Evolutionary conservation across 768 basidiomycete species (phyloP), one percentile per base, ranked within the genome.

Genomic region (Boletus subparvulus): DNA sequence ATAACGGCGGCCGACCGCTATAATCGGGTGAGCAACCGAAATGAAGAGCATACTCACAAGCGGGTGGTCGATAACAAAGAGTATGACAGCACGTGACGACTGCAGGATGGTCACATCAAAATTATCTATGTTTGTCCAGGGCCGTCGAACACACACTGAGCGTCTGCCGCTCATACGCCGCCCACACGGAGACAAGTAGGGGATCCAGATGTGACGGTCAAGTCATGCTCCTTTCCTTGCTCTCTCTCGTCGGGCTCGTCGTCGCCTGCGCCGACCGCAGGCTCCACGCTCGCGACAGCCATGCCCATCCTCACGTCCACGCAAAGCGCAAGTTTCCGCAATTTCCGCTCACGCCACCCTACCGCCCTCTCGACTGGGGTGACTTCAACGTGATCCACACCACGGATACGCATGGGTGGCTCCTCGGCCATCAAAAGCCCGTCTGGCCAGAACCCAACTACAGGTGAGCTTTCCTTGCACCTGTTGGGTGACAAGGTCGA

Each of bases 371-470:
- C 14, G 81, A 83, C 50, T 94, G 93, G 94, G 85, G 87, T n/a
- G 91, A 94, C 65, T 79, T 95, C 67, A 95, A 95, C 67, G 81
- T 94, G 64, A 79, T 94, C 45, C 85, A 87, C 64, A 94, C 92
- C 3, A 94, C 94, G 0, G 92, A 94, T 69, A 89, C 83, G 39
- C 87, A 90, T 73, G 83, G 87, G 28, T 88, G 87, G 87, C 75
- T 95, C 4, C 78, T 93, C 37, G 93, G 93, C 2, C 93, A 96
- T 73, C 89, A 91, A 63, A 87, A 92, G 64, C 17, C 74, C 3
- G 80, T 79, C 4, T 84, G 80, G 65, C 89, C 90, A 0, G 90
- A 93, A 63, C 88, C 90, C 0, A 86, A 88, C 67, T 91, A 88
- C 70, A 82, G 80, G 80, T 81, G 53, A 51, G 78, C 61, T 9